These are phyloP conservation scores for Coprinopsis strossmayeri DNA, from an alignment of 768 basidiomycete species.

Conservation along the genomic window DNA sequence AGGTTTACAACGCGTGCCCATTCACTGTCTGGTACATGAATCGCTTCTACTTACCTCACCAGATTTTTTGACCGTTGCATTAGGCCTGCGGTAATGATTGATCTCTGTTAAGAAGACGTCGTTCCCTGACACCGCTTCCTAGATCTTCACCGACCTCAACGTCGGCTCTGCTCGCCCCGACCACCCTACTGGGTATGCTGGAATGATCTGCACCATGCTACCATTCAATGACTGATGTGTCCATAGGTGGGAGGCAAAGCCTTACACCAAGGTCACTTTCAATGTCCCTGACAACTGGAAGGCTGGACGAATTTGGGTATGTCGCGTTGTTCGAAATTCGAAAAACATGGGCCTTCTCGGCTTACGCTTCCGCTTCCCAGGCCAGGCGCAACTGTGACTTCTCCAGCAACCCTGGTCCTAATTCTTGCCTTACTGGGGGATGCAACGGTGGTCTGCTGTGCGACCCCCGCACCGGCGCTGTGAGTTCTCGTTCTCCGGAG, in stretches of 20 bases:
- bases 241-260: conserved; percentile 28
- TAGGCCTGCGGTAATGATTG: conserved; percentile 37
- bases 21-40: conserved; percentile 54
- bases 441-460: conserved; percentile 61
- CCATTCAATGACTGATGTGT: too few relatives aligned
- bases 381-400: conserved; percentile 56
- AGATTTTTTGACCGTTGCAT: background rate
- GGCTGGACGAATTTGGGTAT: conserved; percentile 49
- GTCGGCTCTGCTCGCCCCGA: conserved; percentile 38
- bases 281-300: conserved; percentile 58
- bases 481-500: conserved; percentile 14
- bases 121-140: too few relatives aligned
- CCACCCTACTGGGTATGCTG: conserved; percentile 33
- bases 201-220: too few relatives aligned
- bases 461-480: conserved; percentile 39
- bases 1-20: conserved; percentile 54
- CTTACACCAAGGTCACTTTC: conserved; percentile 35
- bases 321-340: too few relatives aligned
- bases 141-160: conserved; percentile 56
- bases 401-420: conserved; percentile 35
- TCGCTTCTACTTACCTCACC: background rate
- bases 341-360: too few relatives aligned
- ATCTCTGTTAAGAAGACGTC: too few relatives aligned
- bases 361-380: too few relatives aligned
- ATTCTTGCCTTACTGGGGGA: conserved; percentile 51